Evolutionary conservation across 2,329 filamentous ascomycete genomes (phyloP), one percentile per base, ranked within the genome.

Genomic region (Diaporthe sp.): DNA sequence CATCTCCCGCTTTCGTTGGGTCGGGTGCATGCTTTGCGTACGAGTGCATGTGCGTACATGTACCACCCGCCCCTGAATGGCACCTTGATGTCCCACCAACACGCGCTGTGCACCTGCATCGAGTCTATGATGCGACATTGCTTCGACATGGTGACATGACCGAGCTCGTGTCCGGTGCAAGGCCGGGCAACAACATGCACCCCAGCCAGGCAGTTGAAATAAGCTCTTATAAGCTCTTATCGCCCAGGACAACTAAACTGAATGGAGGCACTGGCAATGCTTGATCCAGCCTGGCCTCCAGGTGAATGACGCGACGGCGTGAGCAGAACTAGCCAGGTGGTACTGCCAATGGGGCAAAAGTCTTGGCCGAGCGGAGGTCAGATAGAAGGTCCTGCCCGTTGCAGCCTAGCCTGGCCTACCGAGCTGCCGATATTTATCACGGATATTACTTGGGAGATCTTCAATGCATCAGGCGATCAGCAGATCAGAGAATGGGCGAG

Each of bases 141-240:
- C 9, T 22, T 34, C 13, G 31, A 13, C 12, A 53, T 68, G 46
- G 46, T 53, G 65, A 53, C 62, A 53, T 68, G 62, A 19, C 37
- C 28, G 34, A 19, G 46, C 62, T 68, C 46, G 46, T 68, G 28
- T 53, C 62, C 22, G 31, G 44, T 19, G n/a, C 37, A 22, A 28
- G 62, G 4, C 44, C 28, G 25, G 62, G 9, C 31, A 22, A 28
- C 8, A 28, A 6, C 37, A 8, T 6, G 61, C 58, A 9, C 39
- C 46, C 65, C 25, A 15, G 42, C 3, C 22, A 34, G 46, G 65
- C 65, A 68, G 65, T 68, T 12, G 65, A 68, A 53, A 19, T 42
- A 68, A 68, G 65, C 65, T 68, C 65, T 39, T 68, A 19, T 42
- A 68, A 68, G 65, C 65, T 68, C 65, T 39, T 68, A 68, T 68